Conservation (phyloP, 1,139 yeast species). For the Geotrichum klebahnii region DNA sequence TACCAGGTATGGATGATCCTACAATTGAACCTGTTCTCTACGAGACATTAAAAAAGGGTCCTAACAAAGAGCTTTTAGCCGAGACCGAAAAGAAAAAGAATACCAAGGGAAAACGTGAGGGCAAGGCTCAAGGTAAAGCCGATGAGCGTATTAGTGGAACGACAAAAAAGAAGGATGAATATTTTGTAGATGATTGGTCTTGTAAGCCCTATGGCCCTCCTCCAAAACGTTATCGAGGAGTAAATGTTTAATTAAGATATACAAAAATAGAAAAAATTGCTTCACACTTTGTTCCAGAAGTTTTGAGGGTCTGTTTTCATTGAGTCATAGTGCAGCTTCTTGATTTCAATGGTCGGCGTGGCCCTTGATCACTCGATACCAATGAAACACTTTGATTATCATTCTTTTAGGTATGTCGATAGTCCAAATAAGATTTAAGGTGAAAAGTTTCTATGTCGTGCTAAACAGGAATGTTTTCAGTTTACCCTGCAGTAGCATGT, state of each 20-base stretch:
- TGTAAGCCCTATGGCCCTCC: constrained; percentile 37
- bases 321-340: no score
- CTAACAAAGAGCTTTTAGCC: constrained; percentile 1
- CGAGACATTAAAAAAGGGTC: constrained; percentile 4
- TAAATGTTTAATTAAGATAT: constrained; percentile 19
- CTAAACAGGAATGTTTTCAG: no score
- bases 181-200: constrained; percentile 30
- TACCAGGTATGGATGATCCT: constrained; percentile 14
- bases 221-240: constrained; percentile 33
- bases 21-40: constrained; percentile 5
- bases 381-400: no score
- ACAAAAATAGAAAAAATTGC: no score
- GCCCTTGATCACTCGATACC: no score
- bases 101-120: background rate
- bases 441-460: no score
- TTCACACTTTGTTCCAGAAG: no score
- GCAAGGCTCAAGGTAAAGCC: background rate
- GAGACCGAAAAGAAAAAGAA: constrained; percentile 3
- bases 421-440: no score
- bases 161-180: constrained; percentile 1
- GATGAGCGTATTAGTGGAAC: constrained; percentile 9
- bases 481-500: no score
- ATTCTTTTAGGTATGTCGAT: no score
- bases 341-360: no score
- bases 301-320: no score